Percentiles rank a stretch among this genome's conserved stretches.
Evolutionary conservation across 2,329 filamentous ascomycete species (phyloP).

Genomic region (Colletotrichum gigasporum): DNA sequence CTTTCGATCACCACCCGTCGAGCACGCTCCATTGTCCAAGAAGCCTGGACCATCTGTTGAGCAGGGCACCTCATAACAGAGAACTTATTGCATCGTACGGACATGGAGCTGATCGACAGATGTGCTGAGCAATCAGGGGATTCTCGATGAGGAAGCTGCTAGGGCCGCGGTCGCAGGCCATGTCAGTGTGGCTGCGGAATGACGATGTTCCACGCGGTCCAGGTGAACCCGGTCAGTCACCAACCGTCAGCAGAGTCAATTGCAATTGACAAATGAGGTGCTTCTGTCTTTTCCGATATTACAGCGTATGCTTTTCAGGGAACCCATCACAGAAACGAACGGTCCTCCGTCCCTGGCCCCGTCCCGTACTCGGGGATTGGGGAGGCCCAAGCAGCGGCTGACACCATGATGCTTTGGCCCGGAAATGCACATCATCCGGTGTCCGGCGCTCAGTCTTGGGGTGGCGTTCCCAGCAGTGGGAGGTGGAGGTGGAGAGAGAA

Average conservation of each 20-base stretch:
- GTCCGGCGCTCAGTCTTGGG: neutral
- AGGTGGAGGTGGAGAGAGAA: neutral
- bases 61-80: neutral
- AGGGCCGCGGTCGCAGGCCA: neutral
- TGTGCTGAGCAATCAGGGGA: conserved; percentile 6
- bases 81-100: neutral
- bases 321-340: neutral
- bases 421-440: neutral
- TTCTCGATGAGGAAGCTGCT: conserved; percentile 11
- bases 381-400: neutral
- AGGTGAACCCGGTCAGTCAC: conserved; percentile 5
- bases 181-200: neutral
- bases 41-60: conserved; percentile 9
- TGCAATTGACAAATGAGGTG: conserved; percentile 9
- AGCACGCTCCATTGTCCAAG: neutral
- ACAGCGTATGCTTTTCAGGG: neutral
- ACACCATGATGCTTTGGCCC: neutral
- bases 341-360: neutral
- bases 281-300: neutral
- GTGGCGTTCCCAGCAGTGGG: neutral
- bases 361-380: neutral
- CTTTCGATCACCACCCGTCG: neutral
- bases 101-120: conserved; percentile 12
- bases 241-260: neutral
- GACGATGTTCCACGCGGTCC: neutral